Percentiles rank a stretch among this genome's conserved stretches.
Conservation (phyloP, 208 protist species). For the Leishmania major region DNA sequence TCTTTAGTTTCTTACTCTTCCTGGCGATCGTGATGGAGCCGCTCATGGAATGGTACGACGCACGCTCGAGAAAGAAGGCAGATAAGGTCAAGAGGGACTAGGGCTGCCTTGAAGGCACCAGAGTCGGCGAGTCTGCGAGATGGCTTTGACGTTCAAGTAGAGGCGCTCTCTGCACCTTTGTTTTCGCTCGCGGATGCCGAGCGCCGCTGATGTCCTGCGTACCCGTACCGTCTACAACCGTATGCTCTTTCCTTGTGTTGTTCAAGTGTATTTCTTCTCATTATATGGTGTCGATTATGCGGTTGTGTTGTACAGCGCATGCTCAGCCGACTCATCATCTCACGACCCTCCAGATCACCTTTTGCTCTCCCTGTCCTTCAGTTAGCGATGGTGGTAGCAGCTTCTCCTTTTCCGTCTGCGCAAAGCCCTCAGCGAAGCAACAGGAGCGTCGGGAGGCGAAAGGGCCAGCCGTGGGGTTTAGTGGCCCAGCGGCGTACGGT, state of each 20-base stretch:
- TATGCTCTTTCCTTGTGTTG: neutral
- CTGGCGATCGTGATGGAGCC: slow-evolving; percentile 68
- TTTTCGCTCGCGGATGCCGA: neutral
- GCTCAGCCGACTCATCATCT: neutral
- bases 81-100: slow-evolving; percentile 46
- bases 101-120: neutral
- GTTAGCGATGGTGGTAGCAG: neutral
- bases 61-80: slow-evolving; percentile 28
- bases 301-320: neutral
- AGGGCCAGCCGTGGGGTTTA: neutral
- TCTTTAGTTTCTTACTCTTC: slow-evolving; percentile 68
- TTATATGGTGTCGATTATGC: neutral
- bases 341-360: neutral
- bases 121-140: neutral
- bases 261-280: neutral
- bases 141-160: slow-evolving; percentile 2
- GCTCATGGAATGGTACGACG: slow-evolving; percentile 43
- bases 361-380: slow-evolving; percentile 11
- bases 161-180: neutral
- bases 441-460: neutral
- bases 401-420: neutral
- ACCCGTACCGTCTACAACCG: neutral
- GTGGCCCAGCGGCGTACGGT: too few relatives aligned
- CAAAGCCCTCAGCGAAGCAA: neutral
- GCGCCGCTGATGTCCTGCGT: neutral